Evolutionary conservation across 177 flowering plant species (phyloP).

Genomic region (Tripterygium wilfordii): DNA sequence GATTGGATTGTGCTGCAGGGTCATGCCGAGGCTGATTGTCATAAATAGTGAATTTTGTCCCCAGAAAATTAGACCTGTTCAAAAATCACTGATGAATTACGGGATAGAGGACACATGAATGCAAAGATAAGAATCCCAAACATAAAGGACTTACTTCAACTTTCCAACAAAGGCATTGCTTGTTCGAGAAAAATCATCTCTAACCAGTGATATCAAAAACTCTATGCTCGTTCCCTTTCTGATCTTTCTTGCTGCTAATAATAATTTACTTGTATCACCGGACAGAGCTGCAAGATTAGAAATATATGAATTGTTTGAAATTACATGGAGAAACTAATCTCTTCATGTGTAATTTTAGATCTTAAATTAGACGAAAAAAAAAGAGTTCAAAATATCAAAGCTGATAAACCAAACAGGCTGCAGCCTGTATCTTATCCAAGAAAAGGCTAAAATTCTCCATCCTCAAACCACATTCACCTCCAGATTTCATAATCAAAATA

Average conservation of each 20-base stretch:
- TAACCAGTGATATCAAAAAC: slow-evolving; percentile 61
- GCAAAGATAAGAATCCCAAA: background rate
- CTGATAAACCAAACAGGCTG: no score
- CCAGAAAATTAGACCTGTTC: slow-evolving; percentile 78
- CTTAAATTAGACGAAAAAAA: slow-evolving; percentile 2
- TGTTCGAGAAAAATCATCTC: slow-evolving; percentile 65
- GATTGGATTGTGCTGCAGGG: slow-evolving; percentile 24
- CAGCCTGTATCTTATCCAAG: no score
- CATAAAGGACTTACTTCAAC: slow-evolving; percentile 39
- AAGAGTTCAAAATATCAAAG: background rate
- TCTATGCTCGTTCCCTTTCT: slow-evolving; percentile 64
- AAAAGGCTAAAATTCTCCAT: no score
- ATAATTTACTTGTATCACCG: slow-evolving; percentile 66
- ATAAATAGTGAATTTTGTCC: slow-evolving; percentile 69
- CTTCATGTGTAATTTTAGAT: no score
- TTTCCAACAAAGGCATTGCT: slow-evolving; percentile 67
- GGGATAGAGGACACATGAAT: background rate
- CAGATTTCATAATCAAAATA: no score
- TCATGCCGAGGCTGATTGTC: slow-evolving; percentile 49
- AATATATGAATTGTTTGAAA: no score
- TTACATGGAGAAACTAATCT: no score
- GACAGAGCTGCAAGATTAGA: slow-evolving; percentile 61
- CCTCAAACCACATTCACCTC: no score
- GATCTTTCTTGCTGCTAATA: slow-evolving; percentile 74
- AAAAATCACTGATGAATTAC: slow-evolving; percentile 1